These are phyloP conservation scores for Sparassis latifolia DNA, from an alignment of 1,284 basidiomycete genomes.

Conservation along the genomic window DNA sequence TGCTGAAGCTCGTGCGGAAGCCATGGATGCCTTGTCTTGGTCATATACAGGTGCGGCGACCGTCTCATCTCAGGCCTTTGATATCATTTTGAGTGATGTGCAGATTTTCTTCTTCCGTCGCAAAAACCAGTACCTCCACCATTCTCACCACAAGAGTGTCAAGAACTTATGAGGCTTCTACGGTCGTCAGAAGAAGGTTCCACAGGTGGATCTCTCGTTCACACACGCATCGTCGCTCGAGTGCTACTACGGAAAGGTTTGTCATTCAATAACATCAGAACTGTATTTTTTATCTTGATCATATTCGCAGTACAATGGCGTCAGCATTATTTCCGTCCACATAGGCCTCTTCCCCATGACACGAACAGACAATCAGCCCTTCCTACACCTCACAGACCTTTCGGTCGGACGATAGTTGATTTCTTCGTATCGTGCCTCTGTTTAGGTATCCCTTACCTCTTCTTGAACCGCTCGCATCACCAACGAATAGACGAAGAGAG, in stretches of 20 bases:
- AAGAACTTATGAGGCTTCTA: slow-evolving; percentile 59
- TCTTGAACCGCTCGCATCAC: slow-evolving; percentile 44
- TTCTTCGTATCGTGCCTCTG: slow-evolving; percentile 55
- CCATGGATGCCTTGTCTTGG: slow-evolving; percentile 68
- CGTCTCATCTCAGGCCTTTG: background rate
- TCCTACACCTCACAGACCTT: slow-evolving; percentile 30
- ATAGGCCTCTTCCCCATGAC: slow-evolving; percentile 54
- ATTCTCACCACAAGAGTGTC: slow-evolving; percentile 67
- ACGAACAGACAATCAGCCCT: slow-evolving; percentile 24
- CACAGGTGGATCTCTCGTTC: slow-evolving; percentile 38
- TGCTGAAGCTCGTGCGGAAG: slow-evolving; percentile 48
- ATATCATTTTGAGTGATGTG: background rate
- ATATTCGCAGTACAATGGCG: slow-evolving; percentile 56
- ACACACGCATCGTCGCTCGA: slow-evolving; percentile 61
- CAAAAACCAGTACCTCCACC: slow-evolving; percentile 49
- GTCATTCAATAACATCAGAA: slow-evolving; percentile 39
- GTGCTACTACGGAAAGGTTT: slow-evolving; percentile 44
- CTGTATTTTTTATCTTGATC: background rate
- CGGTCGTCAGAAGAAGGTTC: slow-evolving; percentile 39
- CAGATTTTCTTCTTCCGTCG: slow-evolving; percentile 61
- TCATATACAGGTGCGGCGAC: slow-evolving; percentile 53
- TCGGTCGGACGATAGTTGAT: slow-evolving; percentile 47
- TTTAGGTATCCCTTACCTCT: slow-evolving; percentile 69
- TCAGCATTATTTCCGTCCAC: slow-evolving; percentile 59
- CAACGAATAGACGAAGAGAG: slow-evolving; percentile 52